These are phyloP conservation scores for Aquilaria malaccensis DNA, from an alignment of 345 rosid species.

Conservation along the genomic window DNA sequence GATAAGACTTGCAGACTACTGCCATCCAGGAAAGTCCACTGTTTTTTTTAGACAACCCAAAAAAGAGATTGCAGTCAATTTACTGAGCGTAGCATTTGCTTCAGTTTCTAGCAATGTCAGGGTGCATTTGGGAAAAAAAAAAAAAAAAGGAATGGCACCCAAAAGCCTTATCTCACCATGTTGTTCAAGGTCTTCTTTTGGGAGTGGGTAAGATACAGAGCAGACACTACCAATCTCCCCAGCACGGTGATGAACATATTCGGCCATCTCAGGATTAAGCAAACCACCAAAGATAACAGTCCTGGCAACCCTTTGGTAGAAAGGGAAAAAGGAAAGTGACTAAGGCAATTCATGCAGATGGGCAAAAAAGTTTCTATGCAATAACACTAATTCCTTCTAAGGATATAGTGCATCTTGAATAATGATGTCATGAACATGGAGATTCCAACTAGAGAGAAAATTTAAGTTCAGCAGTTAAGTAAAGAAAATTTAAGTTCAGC, in stretches of 20 bases:
- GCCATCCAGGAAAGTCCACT: too few species aligned
- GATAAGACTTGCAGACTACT: too few species aligned
- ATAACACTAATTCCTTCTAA: not conserved
- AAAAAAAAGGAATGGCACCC: not conserved
- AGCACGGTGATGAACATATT: constrained; percentile 55
- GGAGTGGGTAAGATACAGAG: constrained; percentile 77
- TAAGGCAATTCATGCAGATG: not conserved
- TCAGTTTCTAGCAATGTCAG: too few species aligned
- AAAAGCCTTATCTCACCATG: constrained; percentile 42
- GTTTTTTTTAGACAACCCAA: too few species aligned
- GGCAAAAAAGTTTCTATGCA: not conserved
- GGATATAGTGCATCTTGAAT: too few species aligned
- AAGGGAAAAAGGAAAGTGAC: not conserved
- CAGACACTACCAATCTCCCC: constrained; percentile 67
- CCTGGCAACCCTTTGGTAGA: constrained; percentile 68
- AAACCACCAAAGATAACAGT: constrained; percentile 89
- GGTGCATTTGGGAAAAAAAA: too few species aligned
- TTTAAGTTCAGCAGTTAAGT: too few species aligned
- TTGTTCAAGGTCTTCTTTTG: constrained; percentile 55
- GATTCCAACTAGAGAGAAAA: too few species aligned
- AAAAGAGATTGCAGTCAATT: too few species aligned
- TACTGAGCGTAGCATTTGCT: too few species aligned
- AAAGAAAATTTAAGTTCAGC: too few species aligned
- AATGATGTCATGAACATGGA: too few species aligned
- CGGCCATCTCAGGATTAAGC: constrained; percentile 58